Base-by-base conservation (phyloP, 2,329 filamentous ascomycete genomes). In the Aspergillus quadrilineatus region DNA sequence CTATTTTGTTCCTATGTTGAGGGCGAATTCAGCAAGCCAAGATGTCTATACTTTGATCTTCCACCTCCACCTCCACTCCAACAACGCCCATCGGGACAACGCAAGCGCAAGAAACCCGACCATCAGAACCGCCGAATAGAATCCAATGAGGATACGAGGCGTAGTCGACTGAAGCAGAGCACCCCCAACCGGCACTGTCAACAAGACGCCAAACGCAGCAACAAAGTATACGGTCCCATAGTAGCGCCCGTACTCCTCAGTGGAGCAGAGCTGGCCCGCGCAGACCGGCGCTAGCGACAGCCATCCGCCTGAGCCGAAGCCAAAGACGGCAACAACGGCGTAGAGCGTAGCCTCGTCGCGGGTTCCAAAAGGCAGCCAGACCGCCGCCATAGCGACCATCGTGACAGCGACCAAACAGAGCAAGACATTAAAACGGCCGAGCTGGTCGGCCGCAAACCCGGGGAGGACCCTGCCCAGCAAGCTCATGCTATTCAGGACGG, bases 261-360 rank as follows among this genome's bases (percentile, higher is more conserved):
- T 72, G 4, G 75, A 69, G 54, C 78, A 80, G 0, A 79, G 70
- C 47, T 79, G 76, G 0, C 77, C 78, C 22, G 80, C 70, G 52
- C 79, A 81, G 0, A 79, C 79, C 44, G 69, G 60, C 5, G 73
- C 72, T 1, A 79, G 69, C 0, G 75, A 77, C n/a, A 81, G 66
- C 67, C 77, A 81, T 0, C 76, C 75, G 0, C 79, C 79, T 1
- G 77, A 79, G 0, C 77, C 77, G n/a, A 81, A 79, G 0, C 79
- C 79, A 65, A 79, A 82, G 0, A 81, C 60, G 0, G 75, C 77
- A 1, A 75, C 69, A 36, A 79, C 80, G 0, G 68, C 69, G 53
- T 80, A 80, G 2, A 81, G 61, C 0, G 74, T 76, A 0, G 64
- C 67, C 4, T 75, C 66, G 14, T 70, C 68, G 0, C 65, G 72